Conservation (phyloP, 2,329 filamentous ascomycete species). For the Penicillium sp. region DNA sequence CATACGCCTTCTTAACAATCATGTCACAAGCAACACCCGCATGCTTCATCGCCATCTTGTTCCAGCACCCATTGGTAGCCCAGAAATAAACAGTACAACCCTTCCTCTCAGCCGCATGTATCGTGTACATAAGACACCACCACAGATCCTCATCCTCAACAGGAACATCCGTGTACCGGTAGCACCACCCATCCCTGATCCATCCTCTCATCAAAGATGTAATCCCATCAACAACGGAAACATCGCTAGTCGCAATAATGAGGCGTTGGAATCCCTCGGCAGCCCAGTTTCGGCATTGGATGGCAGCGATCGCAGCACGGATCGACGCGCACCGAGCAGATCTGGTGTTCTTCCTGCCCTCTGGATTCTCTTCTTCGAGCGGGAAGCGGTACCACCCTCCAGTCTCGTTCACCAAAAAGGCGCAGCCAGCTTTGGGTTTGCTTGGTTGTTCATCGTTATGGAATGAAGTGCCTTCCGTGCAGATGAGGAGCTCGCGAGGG, state of each 20-base stretch:
- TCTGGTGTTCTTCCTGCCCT: neutral
- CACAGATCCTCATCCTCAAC: too few relatives aligned
- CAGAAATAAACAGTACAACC: too few relatives aligned
- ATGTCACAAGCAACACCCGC: too few relatives aligned
- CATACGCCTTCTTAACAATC: too few relatives aligned
- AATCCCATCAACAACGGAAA: neutral
- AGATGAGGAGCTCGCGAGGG: too few relatives aligned
- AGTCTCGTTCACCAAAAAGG: neutral
- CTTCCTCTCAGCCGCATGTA: too few relatives aligned
- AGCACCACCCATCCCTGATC: neutral
- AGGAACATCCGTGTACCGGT: too few relatives aligned
- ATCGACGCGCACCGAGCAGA: neutral
- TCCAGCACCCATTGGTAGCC: too few relatives aligned
- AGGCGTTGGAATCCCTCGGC: neutral
- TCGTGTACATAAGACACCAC: too few relatives aligned
- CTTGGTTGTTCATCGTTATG: neutral
- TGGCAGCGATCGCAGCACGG: neutral
- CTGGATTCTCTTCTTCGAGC: neutral
- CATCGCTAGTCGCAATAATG: neutral
- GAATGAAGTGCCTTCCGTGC: too few relatives aligned
- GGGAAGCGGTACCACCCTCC: neutral
- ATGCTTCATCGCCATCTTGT: too few relatives aligned
- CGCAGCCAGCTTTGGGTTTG: neutral
- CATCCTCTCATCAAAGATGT: neutral
- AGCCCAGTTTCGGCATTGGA: neutral